These are phyloP conservation scores for Naganishia friedmannii DNA, from an alignment of 768 basidiomycete genomes.

Conservation along the genomic window DNA sequence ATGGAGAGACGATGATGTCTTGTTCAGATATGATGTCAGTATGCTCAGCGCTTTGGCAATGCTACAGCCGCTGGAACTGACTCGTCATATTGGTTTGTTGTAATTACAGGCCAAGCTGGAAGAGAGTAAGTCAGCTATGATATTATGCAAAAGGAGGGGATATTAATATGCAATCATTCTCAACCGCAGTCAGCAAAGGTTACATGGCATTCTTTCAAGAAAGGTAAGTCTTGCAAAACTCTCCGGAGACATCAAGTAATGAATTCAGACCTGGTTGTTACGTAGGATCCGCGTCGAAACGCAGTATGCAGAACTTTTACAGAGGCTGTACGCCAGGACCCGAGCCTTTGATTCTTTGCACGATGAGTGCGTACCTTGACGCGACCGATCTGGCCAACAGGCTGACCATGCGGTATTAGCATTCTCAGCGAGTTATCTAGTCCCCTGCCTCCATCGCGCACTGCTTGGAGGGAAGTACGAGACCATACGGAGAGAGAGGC, in stretches of 20 bases:
- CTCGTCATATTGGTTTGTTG: not conserved
- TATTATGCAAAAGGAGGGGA: not conserved
- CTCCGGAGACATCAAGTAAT: not conserved
- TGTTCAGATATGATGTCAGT: constrained; percentile 27
- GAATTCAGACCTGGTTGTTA: not conserved
- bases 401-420: not conserved
- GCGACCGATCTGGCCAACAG: not conserved
- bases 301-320: constrained; percentile 70
- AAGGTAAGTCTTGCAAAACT: constrained; percentile 57
- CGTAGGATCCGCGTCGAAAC: constrained; percentile 68
- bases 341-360: constrained; percentile 71
- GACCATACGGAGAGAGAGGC: constrained; percentile 85
- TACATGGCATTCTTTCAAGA: constrained; percentile 83
- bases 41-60: not conserved
- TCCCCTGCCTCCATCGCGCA: constrained; percentile 58
- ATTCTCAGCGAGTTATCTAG: constrained; percentile 58
- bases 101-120: constrained; percentile 42
- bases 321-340: constrained; percentile 68
- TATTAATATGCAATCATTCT: constrained; percentile 55
- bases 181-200: constrained; percentile 64
- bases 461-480: constrained; percentile 77
- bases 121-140: constrained; percentile 32
- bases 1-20: constrained; percentile 16
- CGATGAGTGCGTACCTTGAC: constrained; percentile 53
- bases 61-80: not conserved